These are phyloP conservation scores for Grosmannia huntii DNA, from an alignment of 2,329 filamentous ascomycete species.

Conservation along the genomic window DNA sequence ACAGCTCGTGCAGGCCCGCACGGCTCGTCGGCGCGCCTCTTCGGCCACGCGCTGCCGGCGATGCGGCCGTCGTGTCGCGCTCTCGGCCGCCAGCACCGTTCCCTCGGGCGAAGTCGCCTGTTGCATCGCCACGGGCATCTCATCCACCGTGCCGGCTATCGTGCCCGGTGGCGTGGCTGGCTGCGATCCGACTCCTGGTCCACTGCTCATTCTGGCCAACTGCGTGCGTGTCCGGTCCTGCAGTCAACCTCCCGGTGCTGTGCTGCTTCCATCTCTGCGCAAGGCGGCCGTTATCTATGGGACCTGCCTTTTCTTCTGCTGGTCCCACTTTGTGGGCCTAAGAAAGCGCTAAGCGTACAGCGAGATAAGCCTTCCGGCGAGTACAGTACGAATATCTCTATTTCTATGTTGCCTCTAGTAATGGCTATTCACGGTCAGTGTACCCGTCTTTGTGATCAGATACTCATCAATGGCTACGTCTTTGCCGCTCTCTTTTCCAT, in stretches of 20 bases:
- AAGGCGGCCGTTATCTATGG: too few species aligned
- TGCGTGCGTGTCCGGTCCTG: neutral
- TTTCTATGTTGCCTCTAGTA: slow-evolving; percentile 12
- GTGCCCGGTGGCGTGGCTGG: neutral
- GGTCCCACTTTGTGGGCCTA: too few species aligned
- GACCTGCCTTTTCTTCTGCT: too few species aligned
- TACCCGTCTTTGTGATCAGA: slow-evolving; percentile 31
- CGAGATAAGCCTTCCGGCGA: too few species aligned
- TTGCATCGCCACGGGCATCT: neutral
- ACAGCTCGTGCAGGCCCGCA: slow-evolving; percentile 5
- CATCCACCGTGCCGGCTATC: neutral
- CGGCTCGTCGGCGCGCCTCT: slow-evolving; percentile 3
- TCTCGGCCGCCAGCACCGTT: too few species aligned
- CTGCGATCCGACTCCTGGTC: neutral
- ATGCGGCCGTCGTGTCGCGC: neutral
- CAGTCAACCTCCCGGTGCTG: too few species aligned
- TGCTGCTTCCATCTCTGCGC: neutral
- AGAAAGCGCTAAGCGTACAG: too few species aligned
- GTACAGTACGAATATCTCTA: too few species aligned
- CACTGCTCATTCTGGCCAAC: neutral
- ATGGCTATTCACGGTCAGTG: slow-evolving; percentile 18
- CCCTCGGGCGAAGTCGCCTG: too few species aligned
- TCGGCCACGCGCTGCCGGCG: slow-evolving; percentile 3
- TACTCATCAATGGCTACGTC: slow-evolving; percentile 34
- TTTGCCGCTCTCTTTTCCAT: slow-evolving; percentile 34